Conservation (phyloP, 768 basidiomycete species). For the Lentinus brumalis region DNA sequence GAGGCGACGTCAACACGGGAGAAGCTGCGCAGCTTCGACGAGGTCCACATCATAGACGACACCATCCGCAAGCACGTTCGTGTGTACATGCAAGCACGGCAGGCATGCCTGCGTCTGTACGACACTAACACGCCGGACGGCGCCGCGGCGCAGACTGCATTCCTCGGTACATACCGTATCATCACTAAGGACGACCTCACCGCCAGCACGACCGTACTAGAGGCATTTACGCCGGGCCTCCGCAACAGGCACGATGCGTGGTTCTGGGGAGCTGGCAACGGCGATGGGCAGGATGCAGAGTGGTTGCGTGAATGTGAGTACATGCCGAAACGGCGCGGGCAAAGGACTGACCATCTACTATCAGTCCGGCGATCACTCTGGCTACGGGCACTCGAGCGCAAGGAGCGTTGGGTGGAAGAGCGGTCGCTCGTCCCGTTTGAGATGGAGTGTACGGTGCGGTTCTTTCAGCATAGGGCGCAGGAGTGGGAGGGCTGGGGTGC, state of each 20-base stretch:
- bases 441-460: too few relatives aligned
- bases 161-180: neutral
- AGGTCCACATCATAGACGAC: neutral
- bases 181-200: neutral
- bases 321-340: too few relatives aligned
- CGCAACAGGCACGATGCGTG: neutral
- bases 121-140: neutral
- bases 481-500: too few relatives aligned
- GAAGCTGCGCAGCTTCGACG: neutral
- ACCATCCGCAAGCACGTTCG: neutral
- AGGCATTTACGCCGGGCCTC: neutral
- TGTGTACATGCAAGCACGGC: neutral
- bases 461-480: too few relatives aligned
- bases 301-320: neutral
- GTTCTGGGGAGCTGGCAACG: neutral
- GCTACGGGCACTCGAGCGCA: too few relatives aligned
- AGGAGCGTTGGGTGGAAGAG: too few relatives aligned
- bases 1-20: neutral
- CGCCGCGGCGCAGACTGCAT: too few relatives aligned
- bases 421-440: too few relatives aligned
- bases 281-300: neutral
- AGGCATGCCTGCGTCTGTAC: neutral
- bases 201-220: neutral
- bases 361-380: too few relatives aligned
- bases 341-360: too few relatives aligned